A percentile compares a stretch with the other conserved stretches of the same genome.
Conservation (phyloP, 176 grass and related monocot genomes). For the Bothriochloa decipiens region DNA sequence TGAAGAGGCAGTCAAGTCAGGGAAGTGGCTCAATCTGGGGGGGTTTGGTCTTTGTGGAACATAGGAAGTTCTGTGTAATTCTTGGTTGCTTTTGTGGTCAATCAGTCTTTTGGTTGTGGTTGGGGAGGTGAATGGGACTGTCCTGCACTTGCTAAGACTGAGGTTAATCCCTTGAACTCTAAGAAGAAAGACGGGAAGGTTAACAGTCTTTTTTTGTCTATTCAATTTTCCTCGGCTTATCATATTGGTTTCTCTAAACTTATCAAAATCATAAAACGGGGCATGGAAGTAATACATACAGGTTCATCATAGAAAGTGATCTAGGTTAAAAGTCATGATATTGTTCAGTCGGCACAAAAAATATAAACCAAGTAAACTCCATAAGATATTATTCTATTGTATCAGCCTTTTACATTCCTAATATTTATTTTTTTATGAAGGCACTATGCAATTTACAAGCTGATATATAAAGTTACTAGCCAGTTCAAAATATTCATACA, state of each 20-base stretch:
- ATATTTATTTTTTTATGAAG: neutral
- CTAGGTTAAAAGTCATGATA: slow-evolving; percentile 9
- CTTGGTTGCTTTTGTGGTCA: neutral
- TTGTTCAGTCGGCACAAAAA: neutral
- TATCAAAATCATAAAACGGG: neutral
- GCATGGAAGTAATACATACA: neutral
- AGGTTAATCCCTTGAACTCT: neutral
- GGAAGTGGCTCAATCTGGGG: neutral
- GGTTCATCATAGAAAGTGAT: neutral
- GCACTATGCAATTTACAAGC: neutral
- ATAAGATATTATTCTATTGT: neutral
- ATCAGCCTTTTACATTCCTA: neutral
- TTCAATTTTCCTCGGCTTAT: neutral
- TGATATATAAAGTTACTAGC: slow-evolving; percentile 9
- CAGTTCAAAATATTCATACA: slow-evolving; percentile 23
- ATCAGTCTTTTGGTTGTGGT: neutral
- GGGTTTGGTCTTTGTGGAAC: neutral
- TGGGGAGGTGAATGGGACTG: neutral
- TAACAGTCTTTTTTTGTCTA: neutral
- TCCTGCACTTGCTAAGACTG: neutral
- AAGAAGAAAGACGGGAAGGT: neutral
- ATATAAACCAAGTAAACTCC: neutral
- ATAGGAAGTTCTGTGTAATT: neutral
- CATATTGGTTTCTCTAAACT: neutral
- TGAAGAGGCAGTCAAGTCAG: neutral